These are phyloP conservation scores for Microcera coccophila DNA, from an alignment of 2,329 filamentous ascomycete species.

Conservation along the genomic window DNA sequence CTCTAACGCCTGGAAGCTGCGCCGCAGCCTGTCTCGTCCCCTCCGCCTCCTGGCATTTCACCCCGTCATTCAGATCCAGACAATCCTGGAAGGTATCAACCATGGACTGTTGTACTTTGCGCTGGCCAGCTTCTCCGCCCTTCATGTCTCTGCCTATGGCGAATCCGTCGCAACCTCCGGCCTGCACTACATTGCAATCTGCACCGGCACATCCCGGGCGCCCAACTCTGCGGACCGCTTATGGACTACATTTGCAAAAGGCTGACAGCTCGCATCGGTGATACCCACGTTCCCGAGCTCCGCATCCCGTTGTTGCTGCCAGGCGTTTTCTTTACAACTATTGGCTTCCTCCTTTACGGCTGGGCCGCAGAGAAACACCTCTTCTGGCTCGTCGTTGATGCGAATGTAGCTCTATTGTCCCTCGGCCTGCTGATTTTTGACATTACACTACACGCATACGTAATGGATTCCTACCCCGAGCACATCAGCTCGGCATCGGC, in stretches of 20 bases:
- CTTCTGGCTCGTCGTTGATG: constrained; percentile 52
- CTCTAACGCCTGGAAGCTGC: constrained; percentile 24
- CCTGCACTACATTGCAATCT: constrained; percentile 59
- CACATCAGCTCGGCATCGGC: constrained; percentile 18
- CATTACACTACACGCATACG: constrained; percentile 43
- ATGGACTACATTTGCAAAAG: constrained; percentile 10
- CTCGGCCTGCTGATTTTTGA: constrained; percentile 34
- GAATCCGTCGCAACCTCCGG: constrained; percentile 56
- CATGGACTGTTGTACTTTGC: constrained; percentile 63
- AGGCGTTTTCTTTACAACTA: constrained; percentile 13
- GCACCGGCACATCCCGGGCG: constrained; percentile 22
- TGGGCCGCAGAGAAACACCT: constrained; percentile 41
- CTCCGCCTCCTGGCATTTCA: constrained; percentile 55
- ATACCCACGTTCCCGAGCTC: constrained; percentile 15
- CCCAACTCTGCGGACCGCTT: constrained; percentile 6
- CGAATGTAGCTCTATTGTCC: constrained; percentile 40
- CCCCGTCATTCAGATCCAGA: constrained; percentile 55
- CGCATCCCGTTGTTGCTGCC: constrained; percentile 19
- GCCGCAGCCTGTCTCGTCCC: constrained; percentile 47
- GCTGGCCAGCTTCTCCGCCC: constrained; percentile 55
- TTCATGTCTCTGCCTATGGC: constrained; percentile 55
- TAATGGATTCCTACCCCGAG: constrained; percentile 18
- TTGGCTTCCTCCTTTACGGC: constrained; percentile 24
- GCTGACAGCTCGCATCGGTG: constrained; percentile 7
- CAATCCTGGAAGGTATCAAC: constrained; percentile 53